Base-by-base conservation (phyloP, 495 filamentous ascomycete species). In the Peziza echinospora region DNA sequence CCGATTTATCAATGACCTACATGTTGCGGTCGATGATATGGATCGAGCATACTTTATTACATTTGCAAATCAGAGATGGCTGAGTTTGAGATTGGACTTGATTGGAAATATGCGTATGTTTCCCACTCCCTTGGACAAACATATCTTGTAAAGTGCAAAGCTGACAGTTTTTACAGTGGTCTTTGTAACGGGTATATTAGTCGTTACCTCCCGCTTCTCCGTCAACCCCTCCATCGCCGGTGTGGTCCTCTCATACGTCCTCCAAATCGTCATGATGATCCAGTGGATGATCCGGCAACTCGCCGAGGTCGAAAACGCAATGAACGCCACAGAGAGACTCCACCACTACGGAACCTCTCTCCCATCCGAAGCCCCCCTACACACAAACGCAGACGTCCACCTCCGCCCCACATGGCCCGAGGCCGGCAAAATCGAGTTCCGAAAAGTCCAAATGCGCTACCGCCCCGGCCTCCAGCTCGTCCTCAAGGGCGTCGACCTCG, bases 261-360 rank as follows among this genome's bases (percentile, higher is more conserved):
- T 96, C 2, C 72, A 78, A 24, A 91, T 94, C 50, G 84, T 91
- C n/a, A 82, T 89, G 63, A 84, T 93, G 80, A 74, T 94, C 41
- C 85, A 93, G 58, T 93, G 92, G 63, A 85, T 84, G 2, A 82
- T 96, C 17, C 75, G 87, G 28, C 89, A 96, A 63, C 71, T 94
- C 26, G 86, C 89, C 26, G 89, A 96, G 60, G 82, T 94, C 19
- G 89, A 97, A 61, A 94, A 93, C 66, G 79, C 82, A 58, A 93
- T 97, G 86, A 94, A 92, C 54, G 75, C 89, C 0, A 87, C 87
- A 3, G 87, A 97, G 59, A 80, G 89, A 24, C 69, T 97, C n/a
- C 71, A 83, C 61, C 82, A 89, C 64, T 97, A 97, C 57, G 86
- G 83, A 34, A 84, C 73, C 5, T 53, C 80, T 46, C 75, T 97